Evolutionary conservation across 1,139 yeast species (phyloP).

Genomic region (Taphrina deformans): DNA sequence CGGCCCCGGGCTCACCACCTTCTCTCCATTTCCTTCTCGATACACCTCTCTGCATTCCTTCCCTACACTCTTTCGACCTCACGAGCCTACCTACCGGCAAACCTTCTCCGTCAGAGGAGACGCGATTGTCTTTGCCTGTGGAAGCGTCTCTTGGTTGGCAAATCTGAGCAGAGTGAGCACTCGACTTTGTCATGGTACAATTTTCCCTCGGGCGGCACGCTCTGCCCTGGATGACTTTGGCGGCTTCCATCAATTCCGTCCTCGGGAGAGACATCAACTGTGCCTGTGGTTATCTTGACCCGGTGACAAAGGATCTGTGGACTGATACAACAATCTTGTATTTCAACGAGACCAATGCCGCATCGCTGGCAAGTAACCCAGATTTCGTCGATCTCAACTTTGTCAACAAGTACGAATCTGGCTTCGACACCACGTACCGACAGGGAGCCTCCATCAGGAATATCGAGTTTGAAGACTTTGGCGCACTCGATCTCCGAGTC

Average conservation of each 20-base stretch:
- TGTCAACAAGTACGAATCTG: slow-evolving; percentile 14
- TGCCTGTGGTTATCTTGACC: slow-evolving; percentile 30
- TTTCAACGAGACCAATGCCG: slow-evolving; percentile 29
- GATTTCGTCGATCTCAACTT: slow-evolving; percentile 21
- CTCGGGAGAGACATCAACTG: slow-evolving; percentile 22
- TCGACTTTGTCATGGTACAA: neutral
- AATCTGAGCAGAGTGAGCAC: neutral
- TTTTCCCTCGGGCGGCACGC: neutral
- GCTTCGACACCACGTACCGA: slow-evolving; percentile 12
- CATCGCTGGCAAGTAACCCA: neutral
- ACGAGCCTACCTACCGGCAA: no score
- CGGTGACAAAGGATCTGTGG: slow-evolving; percentile 25
- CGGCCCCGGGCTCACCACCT: neutral
- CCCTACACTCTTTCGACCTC: neutral
- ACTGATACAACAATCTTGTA: slow-evolving; percentile 28
- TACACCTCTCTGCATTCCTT: no score
- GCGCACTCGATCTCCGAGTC: slow-evolving; percentile 15
- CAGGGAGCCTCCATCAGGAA: slow-evolving; percentile 18
- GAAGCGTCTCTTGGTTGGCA: neutral
- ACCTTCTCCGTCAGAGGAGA: no score
- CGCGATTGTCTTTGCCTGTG: no score
- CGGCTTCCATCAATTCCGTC: neutral
- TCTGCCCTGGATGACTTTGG: neutral
- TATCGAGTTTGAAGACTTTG: slow-evolving; percentile 11
- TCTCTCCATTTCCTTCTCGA: neutral